Conservation (phyloP, 495 filamentous ascomycete genomes). For the Astrocystis sublimbata region DNA sequence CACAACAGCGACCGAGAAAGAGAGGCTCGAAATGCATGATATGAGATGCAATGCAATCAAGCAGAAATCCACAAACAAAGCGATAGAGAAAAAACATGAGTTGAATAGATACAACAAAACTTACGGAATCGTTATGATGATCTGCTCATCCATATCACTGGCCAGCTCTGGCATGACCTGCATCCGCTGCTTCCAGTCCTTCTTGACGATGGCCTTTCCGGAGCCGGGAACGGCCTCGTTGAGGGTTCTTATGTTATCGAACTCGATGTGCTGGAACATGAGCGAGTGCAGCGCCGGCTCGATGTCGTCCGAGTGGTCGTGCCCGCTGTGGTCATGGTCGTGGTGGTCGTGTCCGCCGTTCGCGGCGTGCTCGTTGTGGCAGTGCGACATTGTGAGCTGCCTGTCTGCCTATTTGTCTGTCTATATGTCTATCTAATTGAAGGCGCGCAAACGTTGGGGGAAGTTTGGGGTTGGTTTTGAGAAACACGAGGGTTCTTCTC, state of each 20-base stretch:
- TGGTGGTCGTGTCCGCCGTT: slow-evolving; percentile 38
- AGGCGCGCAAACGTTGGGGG: not conserved
- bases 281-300: slow-evolving; percentile 59
- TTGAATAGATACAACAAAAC: too few relatives aligned
- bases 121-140: slow-evolving; percentile 90
- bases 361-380: slow-evolving; percentile 46
- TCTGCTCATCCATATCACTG: slow-evolving; percentile 88
- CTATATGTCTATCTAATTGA: too few relatives aligned
- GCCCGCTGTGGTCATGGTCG: slow-evolving; percentile 39
- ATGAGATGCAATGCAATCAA: too few relatives aligned
- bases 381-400: slow-evolving; percentile 46
- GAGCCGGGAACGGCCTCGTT: slow-evolving; percentile 73
- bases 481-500: too few relatives aligned
- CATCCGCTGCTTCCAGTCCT: slow-evolving; percentile 84
- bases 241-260: slow-evolving; percentile 78
- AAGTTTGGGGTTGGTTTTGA: too few relatives aligned
- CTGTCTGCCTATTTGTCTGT: too few relatives aligned
- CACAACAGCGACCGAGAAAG: too few relatives aligned
- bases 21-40: too few relatives aligned
- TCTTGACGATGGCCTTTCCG: slow-evolving; percentile 76
- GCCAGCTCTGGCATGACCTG: slow-evolving; percentile 68
- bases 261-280: slow-evolving; percentile 88
- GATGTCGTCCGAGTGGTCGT: slow-evolving; percentile 83
- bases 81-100: too few relatives aligned
- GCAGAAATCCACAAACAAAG: too few relatives aligned